These are phyloP conservation scores for Calonectria henricotiae DNA, from an alignment of 2,329 filamentous ascomycete species.

Conservation along the genomic window DNA sequence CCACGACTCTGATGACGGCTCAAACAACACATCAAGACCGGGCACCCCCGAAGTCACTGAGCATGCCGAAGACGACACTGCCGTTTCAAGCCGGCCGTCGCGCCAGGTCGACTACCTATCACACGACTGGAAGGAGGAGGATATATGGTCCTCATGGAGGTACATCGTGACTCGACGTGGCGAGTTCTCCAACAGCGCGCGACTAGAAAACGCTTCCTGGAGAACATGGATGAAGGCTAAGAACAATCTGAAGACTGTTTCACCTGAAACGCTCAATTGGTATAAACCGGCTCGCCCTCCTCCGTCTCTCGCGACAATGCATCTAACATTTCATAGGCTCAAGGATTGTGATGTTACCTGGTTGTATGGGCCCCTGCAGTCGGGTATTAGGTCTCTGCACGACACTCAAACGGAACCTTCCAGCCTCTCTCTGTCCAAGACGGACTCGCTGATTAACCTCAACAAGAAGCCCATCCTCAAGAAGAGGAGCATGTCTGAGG, in stretches of 20 bases:
- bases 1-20: conserved; percentile 64
- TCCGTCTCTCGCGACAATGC: conserved; percentile 37
- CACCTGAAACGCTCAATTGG: conserved; percentile 95
- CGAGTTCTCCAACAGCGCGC: conserved; percentile 84
- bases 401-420: conserved; percentile 61
- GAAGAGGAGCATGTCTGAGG: conserved; percentile 95
- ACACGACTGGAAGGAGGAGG: conserved; percentile 93
- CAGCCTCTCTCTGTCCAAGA: conserved; percentile 67
- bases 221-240: conserved; percentile 96
- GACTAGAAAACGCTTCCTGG: conserved; percentile 97
- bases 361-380: conserved; percentile 94
- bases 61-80: conserved; percentile 85
- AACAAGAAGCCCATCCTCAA: conserved; percentile 93
- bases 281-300: conserved; percentile 59
- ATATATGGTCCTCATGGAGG: conserved; percentile 98
- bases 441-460: conserved; percentile 76
- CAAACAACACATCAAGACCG: conserved; percentile 67
- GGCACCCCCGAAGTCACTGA: conserved; percentile 72
- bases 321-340: conserved; percentile 74
- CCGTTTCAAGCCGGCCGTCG: conserved; percentile 81
- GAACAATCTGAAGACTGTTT: conserved; percentile 88
- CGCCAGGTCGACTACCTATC: conserved; percentile 96
- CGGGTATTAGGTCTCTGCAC: conserved; percentile 73
- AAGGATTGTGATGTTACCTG: conserved; percentile 98
- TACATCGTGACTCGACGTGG: conserved; percentile 88